Evolutionary conservation across 1,139 yeast species (phyloP).

Genomic region (Suhomyces ambrosiae): DNA sequence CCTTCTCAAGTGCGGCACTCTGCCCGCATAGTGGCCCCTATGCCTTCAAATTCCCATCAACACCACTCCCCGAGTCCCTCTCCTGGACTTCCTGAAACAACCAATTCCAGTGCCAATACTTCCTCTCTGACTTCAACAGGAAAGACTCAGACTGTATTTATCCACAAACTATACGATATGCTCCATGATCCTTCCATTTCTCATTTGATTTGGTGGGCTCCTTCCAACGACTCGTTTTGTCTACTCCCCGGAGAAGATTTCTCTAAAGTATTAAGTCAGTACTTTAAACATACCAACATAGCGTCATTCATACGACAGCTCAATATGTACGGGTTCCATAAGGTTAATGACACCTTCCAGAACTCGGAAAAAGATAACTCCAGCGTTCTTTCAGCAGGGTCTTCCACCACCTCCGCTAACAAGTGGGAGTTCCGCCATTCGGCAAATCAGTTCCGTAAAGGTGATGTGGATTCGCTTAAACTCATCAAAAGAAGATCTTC

Average conservation of each 20-base stretch:
- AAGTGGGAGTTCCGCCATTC: slow-evolving; percentile 75
- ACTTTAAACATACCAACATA: slow-evolving; percentile 77
- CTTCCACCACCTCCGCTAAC: slow-evolving; percentile 28
- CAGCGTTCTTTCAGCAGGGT: slow-evolving; percentile 12
- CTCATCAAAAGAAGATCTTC: slow-evolving; percentile 66
- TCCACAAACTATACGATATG: slow-evolving; percentile 66
- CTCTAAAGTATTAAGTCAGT: slow-evolving; percentile 60
- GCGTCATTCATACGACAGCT: slow-evolving; percentile 66
- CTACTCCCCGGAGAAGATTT: slow-evolving; percentile 59
- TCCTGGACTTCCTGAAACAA: slow-evolving; percentile 10
- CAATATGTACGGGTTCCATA: slow-evolving; percentile 63
- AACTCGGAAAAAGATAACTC: slow-evolving; percentile 15
- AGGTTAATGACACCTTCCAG: slow-evolving; percentile 52
- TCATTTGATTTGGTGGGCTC: slow-evolving; percentile 57
- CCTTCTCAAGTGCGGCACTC: not conserved
- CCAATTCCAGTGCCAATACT: not conserved
- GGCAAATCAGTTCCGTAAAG: slow-evolving; percentile 64
- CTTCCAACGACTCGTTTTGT: slow-evolving; percentile 44
- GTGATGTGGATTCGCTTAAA: slow-evolving; percentile 59
- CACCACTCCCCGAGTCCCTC: slow-evolving; percentile 10
- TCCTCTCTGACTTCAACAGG: slow-evolving; percentile 28
- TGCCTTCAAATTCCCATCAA: slow-evolving; percentile 1
- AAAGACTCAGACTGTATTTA: slow-evolving; percentile 58
- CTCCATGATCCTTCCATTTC: slow-evolving; percentile 54
- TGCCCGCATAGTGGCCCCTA: slow-evolving; percentile 4